Conservation (phyloP, 2,329 filamentous ascomycete genomes). For the Stylonectria norvegica region DNA sequence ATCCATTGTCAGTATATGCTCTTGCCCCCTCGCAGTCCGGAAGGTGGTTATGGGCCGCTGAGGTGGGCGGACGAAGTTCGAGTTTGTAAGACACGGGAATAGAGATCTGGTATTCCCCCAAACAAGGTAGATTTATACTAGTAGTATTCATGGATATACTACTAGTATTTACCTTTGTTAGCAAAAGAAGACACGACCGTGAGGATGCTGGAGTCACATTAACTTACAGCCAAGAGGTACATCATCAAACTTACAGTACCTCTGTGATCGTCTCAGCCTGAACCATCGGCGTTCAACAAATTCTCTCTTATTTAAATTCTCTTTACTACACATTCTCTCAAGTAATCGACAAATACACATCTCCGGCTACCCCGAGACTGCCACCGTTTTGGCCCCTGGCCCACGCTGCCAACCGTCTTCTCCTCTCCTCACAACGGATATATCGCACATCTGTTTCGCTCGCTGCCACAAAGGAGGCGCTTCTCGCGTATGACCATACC, state of each 20-base stretch:
- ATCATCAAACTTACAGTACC: not conserved
- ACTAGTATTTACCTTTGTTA: no score
- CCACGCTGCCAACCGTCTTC: slow-evolving; percentile 1
- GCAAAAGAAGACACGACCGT: no score
- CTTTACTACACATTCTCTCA: slow-evolving; percentile 5
- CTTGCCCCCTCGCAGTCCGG: not conserved
- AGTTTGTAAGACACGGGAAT: no score
- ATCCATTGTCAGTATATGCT: not conserved
- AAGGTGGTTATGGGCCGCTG: no score
- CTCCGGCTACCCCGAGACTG: slow-evolving; percentile 1
- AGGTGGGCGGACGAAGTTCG: no score
- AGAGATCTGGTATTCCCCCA: no score
- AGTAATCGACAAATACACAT: slow-evolving; percentile 11
- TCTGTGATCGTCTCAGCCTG: not conserved
- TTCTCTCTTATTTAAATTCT: slow-evolving; percentile 7
- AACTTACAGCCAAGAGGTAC: no score
- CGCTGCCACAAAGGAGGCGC: slow-evolving; percentile 26
- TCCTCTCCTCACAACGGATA: slow-evolving; percentile 19
- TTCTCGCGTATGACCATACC: slow-evolving; percentile 24
- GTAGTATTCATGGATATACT: no score
- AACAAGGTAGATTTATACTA: no score
- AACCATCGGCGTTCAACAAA: not conserved
- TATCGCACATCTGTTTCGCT: slow-evolving; percentile 22
- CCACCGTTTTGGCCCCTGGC: slow-evolving; percentile 2
- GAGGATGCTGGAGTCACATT: no score